Conservation (phyloP, 225 moss, liverwort and hornwort genomes). For the Pseudoscleropodium purum region DNA sequence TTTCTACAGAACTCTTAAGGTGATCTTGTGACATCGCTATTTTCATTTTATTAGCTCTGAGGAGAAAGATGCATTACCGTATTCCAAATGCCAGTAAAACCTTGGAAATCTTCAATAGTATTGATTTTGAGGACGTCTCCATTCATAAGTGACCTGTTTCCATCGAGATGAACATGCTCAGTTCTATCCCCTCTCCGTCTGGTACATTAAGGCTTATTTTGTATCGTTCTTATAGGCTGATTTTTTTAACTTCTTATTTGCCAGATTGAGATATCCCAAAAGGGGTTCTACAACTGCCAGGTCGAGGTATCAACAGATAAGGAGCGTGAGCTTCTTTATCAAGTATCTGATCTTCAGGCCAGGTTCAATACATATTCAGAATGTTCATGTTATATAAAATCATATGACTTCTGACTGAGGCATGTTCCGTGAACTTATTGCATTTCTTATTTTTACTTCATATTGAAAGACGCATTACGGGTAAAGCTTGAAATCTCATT, state of each 20-base stretch:
- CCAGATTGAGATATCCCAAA: conserved; percentile 3
- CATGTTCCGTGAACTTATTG: background rate
- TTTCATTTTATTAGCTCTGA: background rate
- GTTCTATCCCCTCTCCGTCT: background rate
- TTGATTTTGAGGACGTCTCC: background rate
- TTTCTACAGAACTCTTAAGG: background rate
- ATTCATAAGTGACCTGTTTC: background rate
- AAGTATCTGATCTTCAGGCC: conserved; percentile 50
- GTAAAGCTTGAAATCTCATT: background rate
- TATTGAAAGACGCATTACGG: background rate
- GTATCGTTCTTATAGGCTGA: background rate
- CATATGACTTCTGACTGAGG: background rate
- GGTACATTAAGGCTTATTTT: background rate
- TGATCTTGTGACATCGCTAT: background rate
- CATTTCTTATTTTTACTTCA: background rate
- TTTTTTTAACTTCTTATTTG: background rate
- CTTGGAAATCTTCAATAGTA: background rate
- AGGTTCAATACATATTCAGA: conserved; percentile 14
- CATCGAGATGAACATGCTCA: background rate
- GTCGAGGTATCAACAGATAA: conserved; percentile 29
- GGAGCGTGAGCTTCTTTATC: conserved; percentile 52
- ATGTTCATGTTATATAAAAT: background rate
- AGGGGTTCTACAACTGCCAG: conserved; percentile 25
- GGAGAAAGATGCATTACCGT: background rate
- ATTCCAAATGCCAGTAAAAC: background rate